A percentile compares a stretch with the other conserved stretches of the same genome.
These are phyloP conservation scores for Petunia hybrid DNA, from an alignment of 305 asterid genomes.

Conservation along the genomic window DNA sequence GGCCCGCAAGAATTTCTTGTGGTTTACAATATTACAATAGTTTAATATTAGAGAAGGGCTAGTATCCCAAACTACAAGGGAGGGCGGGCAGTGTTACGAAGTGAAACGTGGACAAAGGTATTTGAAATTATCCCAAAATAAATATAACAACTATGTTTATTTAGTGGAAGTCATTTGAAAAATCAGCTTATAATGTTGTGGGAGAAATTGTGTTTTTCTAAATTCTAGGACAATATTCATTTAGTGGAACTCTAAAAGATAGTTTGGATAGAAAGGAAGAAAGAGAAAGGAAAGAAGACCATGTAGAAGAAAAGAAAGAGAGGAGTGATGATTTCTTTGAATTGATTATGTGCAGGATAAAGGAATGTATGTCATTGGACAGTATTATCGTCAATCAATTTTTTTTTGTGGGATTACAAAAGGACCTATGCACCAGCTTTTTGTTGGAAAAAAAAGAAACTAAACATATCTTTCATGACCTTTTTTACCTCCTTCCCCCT, in stretches of 20 bases:
- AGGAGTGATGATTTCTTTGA: neutral
- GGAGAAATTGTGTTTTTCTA: neutral
- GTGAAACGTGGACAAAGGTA: no score
- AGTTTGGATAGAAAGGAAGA: conserved; percentile 19
- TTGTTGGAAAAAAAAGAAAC: neutral
- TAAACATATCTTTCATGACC: neutral
- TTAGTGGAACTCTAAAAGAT: neutral
- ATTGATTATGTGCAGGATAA: neutral
- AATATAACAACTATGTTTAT: conserved; percentile 15
- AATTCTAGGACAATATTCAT: neutral
- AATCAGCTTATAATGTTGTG: neutral
- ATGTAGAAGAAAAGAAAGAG: neutral
- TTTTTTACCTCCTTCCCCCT: neutral
- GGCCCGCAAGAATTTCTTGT: neutral
- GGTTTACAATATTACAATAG: neutral
- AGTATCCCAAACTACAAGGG: no score
- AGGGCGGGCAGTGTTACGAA: no score
- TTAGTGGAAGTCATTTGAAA: conserved; percentile 22
- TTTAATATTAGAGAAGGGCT: no score
- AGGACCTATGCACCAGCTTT: neutral
- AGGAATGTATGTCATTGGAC: neutral
- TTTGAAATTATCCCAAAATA: no score
- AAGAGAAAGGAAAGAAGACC: neutral
- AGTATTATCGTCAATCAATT: neutral
- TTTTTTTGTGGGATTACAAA: neutral